Conservation (phyloP, 129 eudicot genomes). For the Pulicaria dysenterica region DNA sequence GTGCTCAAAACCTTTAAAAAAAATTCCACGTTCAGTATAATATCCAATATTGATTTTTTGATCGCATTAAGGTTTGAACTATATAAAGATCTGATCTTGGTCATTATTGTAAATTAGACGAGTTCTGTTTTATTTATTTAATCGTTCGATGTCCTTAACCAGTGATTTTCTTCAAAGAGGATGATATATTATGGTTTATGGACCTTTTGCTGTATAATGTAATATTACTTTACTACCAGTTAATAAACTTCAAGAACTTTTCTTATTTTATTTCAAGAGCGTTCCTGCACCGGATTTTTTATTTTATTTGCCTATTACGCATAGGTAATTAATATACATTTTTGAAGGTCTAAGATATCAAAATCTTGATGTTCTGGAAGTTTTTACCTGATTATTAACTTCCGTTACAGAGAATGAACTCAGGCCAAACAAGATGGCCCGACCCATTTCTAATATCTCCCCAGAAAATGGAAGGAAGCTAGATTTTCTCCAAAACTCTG, state of each 20-base stretch:
- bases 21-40: neutral
- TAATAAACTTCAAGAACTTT: conserved; percentile 6
- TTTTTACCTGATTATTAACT: conserved; percentile 30
- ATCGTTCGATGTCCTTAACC: neutral
- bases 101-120: conserved; percentile 7
- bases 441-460: conserved; percentile 42
- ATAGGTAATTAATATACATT: neutral
- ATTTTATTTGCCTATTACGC: neutral
- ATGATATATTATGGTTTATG: conserved; percentile 22
- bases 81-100: conserved; percentile 11
- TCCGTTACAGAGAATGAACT: conserved; percentile 54
- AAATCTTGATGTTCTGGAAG: conserved; percentile 25
- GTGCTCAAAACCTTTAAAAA: neutral
- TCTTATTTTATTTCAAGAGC: neutral
- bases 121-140: conserved; percentile 17
- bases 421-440: conserved; percentile 63
- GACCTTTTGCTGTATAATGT: conserved; percentile 21
- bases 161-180: conserved; percentile 3
- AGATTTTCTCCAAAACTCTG: conserved; percentile 32
- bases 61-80: conserved; percentile 11
- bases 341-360: neutral
- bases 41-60: neutral
- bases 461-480: conserved; percentile 51
- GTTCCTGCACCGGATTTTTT: neutral
- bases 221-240: conserved; percentile 12